Percentiles rank a stretch among this genome's conserved stretches.
Evolutionary conservation across 2,329 filamentous ascomycete species (phyloP).

Genomic region (Scedosporium boydii): DNA sequence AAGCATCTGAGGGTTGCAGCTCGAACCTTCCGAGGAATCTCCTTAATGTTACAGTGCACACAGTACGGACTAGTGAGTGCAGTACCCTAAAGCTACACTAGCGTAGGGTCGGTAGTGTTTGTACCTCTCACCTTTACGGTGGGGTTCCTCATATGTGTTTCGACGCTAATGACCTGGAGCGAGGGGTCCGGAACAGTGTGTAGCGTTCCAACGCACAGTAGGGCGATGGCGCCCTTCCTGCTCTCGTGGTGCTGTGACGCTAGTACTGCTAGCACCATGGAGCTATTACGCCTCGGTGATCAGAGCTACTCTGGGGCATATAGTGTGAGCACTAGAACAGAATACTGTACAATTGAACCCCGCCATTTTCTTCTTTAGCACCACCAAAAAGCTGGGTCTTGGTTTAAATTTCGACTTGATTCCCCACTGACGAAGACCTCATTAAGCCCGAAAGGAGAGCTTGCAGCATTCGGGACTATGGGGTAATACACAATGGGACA

Average conservation of each 20-base stretch:
- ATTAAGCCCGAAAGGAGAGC: slow-evolving; percentile 6
- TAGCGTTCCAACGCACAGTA: neutral
- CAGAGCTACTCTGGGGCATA: neutral
- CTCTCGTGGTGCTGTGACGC: neutral
- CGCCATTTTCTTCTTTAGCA: neutral
- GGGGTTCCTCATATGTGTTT: slow-evolving; percentile 11
- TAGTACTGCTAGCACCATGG: too few species aligned
- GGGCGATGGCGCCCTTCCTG: neutral
- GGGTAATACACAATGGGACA: slow-evolving; percentile 1
- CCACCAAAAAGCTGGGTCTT: neutral
- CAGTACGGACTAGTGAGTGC: neutral
- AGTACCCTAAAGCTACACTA: neutral
- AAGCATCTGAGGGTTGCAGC: too few species aligned
- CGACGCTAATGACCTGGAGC: neutral
- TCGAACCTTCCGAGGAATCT: neutral
- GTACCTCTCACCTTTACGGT: slow-evolving; percentile 10
- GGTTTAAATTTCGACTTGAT: neutral
- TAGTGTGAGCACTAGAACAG: neutral
- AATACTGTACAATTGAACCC: neutral
- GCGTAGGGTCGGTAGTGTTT: neutral
- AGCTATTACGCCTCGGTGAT: too few species aligned
- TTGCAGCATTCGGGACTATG: slow-evolving; percentile 5
- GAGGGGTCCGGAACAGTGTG: neutral
- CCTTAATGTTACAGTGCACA: neutral
- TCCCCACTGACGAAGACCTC: slow-evolving; percentile 4